phyloP scores from a whole-genome alignment of 1,284 basidiomycete species.

The Apiotrichum gamsii region DNA sequence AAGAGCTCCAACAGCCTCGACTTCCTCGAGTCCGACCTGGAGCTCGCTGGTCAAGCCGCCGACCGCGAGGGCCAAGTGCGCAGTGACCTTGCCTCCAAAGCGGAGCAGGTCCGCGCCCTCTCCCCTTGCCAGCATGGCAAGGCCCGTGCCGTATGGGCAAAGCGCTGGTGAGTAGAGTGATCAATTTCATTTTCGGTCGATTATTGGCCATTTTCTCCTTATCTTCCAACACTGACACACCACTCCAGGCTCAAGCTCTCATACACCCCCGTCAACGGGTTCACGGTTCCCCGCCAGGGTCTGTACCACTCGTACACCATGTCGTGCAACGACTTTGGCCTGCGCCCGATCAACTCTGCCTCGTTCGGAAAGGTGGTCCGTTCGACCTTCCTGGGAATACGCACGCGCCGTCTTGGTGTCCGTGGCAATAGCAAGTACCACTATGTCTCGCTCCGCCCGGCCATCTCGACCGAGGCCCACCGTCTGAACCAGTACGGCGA shows the following conservation, averaged over 20 bases:
- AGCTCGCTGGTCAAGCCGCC: constrained; percentile 22
- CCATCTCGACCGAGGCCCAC: constrained; percentile 77
- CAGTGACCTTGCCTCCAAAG: constrained; percentile 18
- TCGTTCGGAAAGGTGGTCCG: constrained; percentile 89
- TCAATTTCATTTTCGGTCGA: not conserved
- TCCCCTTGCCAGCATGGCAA: constrained; percentile 33
- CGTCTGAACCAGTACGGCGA: constrained; percentile 78
- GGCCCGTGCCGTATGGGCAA: constrained; percentile 34
- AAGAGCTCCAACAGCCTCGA: constrained; percentile 18
- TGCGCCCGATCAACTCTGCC: constrained; percentile 77
- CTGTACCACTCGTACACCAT: constrained; percentile 86
- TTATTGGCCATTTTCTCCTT: not conserved
- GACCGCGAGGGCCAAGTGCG: constrained; percentile 30
- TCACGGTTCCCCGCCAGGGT: constrained; percentile 65
- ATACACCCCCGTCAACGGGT: constrained; percentile 27
- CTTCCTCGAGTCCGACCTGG: constrained; percentile 18
- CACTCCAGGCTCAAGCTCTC: constrained; percentile 32
- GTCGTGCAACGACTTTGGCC: constrained; percentile 55
- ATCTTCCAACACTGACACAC: not conserved
- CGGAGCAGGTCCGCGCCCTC: constrained; percentile 15
- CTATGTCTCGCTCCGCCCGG: constrained; percentile 62
- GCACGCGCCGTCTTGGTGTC: constrained; percentile 81
- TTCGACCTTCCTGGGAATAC: constrained; percentile 85
- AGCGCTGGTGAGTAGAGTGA: constrained; percentile 29
- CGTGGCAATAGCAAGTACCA: constrained; percentile 63